Percentiles rank a stretch among this genome's conserved stretches.
Evolutionary conservation across 2,329 filamentous ascomycete genomes (phyloP).

Genomic region (Beauveria sp.): DNA sequence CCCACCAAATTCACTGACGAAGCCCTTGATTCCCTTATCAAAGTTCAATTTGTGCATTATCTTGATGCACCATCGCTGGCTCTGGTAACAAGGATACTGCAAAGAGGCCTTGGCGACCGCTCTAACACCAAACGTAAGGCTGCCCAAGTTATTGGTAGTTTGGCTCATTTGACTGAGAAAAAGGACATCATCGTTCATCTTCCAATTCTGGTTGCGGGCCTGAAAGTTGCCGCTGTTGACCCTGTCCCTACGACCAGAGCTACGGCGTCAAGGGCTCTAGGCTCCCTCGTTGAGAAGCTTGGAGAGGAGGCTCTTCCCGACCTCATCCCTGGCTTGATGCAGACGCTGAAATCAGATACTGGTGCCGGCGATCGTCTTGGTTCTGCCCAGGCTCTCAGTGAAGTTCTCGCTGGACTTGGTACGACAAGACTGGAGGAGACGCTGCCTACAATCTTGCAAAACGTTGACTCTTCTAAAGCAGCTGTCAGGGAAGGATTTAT

Average conservation of each 20-base stretch:
- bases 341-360: constrained; percentile 93
- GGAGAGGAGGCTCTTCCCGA: constrained; percentile 95
- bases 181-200: constrained; percentile 89
- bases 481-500: constrained; percentile 97
- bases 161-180: constrained; percentile 93
- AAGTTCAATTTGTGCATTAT: constrained; percentile 97
- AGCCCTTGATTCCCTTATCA: constrained; percentile 87
- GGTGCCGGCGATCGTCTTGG: constrained; percentile 93
- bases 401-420: constrained; percentile 90
- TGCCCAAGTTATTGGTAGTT: constrained; percentile 92
- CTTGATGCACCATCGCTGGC: constrained; percentile 95
- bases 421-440: constrained; percentile 92
- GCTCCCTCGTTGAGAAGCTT: constrained; percentile 95
- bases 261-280: constrained; percentile 90
- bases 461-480: constrained; percentile 83
- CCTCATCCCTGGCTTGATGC: constrained; percentile 95
- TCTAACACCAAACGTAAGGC: constrained; percentile 96
- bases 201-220: constrained; percentile 82
- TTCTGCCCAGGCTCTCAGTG: constrained; percentile 90
- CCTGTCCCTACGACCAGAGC: constrained; percentile 94
- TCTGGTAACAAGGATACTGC: constrained; percentile 87
- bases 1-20: constrained; percentile 96
- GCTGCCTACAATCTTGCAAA: constrained; percentile 89
- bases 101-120: constrained; percentile 82
- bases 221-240: constrained; percentile 85